Evolutionary conservation across 2,329 filamentous ascomycete species (phyloP).

Genomic region (Fusarium tuaranense): DNA sequence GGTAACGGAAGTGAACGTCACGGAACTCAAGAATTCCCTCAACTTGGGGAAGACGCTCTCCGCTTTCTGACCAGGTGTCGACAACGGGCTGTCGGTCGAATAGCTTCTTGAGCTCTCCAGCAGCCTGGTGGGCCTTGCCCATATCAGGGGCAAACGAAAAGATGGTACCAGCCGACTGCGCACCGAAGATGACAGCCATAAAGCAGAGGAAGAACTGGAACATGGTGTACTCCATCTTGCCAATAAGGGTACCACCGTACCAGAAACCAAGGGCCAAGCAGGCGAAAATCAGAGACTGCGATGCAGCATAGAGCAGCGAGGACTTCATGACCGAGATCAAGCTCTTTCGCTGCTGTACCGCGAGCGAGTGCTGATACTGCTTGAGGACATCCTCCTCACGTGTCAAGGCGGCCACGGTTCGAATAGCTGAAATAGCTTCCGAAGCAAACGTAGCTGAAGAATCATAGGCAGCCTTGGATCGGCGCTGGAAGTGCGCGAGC

Average conservation of each 20-base stretch:
- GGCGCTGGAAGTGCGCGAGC: constrained; percentile 81
- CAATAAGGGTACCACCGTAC: constrained; percentile 86
- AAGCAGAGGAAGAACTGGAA: constrained; percentile 96
- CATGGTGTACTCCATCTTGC: constrained; percentile 75
- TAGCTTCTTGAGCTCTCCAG: constrained; percentile 81
- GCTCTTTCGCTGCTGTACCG: constrained; percentile 73
- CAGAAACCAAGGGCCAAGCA: constrained; percentile 91
- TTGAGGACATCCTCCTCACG: constrained; percentile 83
- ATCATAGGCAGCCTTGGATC: constrained; percentile 84
- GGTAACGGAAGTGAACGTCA: constrained; percentile 94
- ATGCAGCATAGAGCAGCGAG: constrained; percentile 82
- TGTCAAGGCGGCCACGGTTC: constrained; percentile 91
- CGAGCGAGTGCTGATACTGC: constrained; percentile 77
- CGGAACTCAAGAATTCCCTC: constrained; percentile 89
- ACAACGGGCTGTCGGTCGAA: constrained; percentile 87
- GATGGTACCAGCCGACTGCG: constrained; percentile 89
- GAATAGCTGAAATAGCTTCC: constrained; percentile 92
- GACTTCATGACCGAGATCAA: constrained; percentile 81
- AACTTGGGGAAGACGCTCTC: constrained; percentile 70
- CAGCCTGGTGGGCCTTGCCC: constrained; percentile 90
- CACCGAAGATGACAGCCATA: constrained; percentile 87
- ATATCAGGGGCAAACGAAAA: constrained; percentile 94
- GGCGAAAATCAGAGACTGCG: constrained; percentile 86
- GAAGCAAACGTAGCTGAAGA: constrained; percentile 88
- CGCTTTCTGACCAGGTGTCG: constrained; percentile 82